Conservation (phyloP, 2,329 filamentous ascomycete genomes). For the Ceratocystis huliohia region DNA sequence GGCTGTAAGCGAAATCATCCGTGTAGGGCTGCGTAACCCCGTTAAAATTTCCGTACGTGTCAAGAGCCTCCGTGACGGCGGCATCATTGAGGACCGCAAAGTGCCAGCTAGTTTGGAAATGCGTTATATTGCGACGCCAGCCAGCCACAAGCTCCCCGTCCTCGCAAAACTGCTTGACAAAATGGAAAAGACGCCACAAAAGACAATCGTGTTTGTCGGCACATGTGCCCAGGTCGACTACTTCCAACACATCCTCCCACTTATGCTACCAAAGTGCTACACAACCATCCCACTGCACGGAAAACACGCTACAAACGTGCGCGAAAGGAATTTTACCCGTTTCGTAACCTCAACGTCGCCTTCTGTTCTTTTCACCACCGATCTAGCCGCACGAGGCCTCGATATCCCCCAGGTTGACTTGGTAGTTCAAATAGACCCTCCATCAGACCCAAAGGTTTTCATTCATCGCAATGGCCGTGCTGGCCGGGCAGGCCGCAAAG, state of each 20-base stretch:
- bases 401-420: conserved; percentile 88
- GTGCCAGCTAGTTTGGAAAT: conserved; percentile 90
- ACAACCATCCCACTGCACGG: conserved; percentile 74
- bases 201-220: conserved; percentile 82
- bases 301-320: conserved; percentile 77
- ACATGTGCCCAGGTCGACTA: conserved; percentile 94
- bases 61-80: conserved; percentile 55
- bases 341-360: conserved; percentile 66
- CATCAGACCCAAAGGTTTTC: conserved; percentile 61
- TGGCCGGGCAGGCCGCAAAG: conserved; percentile 75
- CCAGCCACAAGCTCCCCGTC: conserved; percentile 68
- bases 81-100: conserved; percentile 60
- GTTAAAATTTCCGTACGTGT: conserved; percentile 93
- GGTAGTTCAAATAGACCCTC: conserved; percentile 57
- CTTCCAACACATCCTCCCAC: conserved; percentile 67
- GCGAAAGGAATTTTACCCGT: conserved; percentile 72
- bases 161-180: conserved; percentile 56
- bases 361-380: conserved; percentile 77
- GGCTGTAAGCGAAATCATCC: conserved; percentile 82
- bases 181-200: conserved; percentile 62
- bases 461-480: conserved; percentile 86
- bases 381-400: conserved; percentile 78
- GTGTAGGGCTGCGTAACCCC: conserved; percentile 83
- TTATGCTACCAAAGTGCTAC: conserved; percentile 55
- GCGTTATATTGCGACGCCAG: conserved; percentile 63